Percentiles rank a stretch among this genome's conserved stretches.
phyloP scores from a whole-genome alignment of 352 stramenopile genomes.

The Saprolegnia diclina region DNA sequence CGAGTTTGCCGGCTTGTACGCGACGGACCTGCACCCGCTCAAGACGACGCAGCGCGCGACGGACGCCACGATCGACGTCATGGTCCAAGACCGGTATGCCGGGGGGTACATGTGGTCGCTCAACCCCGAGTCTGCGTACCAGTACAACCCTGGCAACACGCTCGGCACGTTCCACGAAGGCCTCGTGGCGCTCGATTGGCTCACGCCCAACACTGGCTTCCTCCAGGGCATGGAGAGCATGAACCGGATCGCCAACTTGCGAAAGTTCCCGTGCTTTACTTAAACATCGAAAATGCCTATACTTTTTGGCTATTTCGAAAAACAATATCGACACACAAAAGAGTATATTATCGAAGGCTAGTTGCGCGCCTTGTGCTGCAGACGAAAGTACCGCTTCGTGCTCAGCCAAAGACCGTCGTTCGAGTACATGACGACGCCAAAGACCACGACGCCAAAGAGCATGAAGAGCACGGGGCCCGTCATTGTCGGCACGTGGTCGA shows the following conservation, averaged over 20 bases:
- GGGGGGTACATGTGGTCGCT: conserved; percentile 81
- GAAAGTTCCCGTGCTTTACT: conserved; percentile 52
- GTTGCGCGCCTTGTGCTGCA: conserved; percentile 13
- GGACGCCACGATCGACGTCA: conserved; percentile 58
- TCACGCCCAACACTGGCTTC: conserved; percentile 65
- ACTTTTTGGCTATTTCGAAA: no score
- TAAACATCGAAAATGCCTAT: no score
- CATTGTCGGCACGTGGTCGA: conserved; percentile 44
- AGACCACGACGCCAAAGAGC: conserved; percentile 43
- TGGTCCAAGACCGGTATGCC: conserved; percentile 56
- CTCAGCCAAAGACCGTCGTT: conserved; percentile 54
- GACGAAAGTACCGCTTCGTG: conserved; percentile 31
- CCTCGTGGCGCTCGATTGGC: conserved; percentile 68
- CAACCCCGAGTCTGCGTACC: conserved; percentile 70
- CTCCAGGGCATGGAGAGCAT: conserved; percentile 58
- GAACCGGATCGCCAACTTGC: conserved; percentile 56
- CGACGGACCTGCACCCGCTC: conserved; percentile 54
- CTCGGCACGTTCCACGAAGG: conserved; percentile 62
- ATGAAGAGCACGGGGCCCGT: conserved; percentile 47
- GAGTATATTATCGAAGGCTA: no score
- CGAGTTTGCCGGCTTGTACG: conserved; percentile 68
- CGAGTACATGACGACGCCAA: conserved; percentile 55
- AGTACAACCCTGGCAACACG: conserved; percentile 61
- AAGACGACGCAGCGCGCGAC: conserved; percentile 72
- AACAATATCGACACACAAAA: no score